Evolutionary conservation across 768 basidiomycete genomes (phyloP), one percentile per base, ranked within the genome.

Genomic region (Leccinum disarticulatum): DNA sequence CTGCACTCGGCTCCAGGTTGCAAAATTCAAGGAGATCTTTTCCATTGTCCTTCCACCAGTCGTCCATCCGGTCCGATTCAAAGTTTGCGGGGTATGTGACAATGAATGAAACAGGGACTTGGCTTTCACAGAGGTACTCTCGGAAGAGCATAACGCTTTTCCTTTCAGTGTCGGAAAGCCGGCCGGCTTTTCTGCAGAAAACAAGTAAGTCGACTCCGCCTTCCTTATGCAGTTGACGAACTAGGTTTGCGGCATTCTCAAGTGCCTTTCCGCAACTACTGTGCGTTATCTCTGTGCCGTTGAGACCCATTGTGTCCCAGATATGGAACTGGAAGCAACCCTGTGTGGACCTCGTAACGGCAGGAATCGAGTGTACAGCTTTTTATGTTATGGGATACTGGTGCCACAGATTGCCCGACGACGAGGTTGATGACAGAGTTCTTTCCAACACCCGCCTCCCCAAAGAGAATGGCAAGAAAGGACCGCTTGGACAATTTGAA

Each of bases 391-490:
- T 3, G 15, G 38, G 38, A 73, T 60, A 6, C 54, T 25, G 31
- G 57, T 1, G 77, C 76, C 2, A 56, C 52, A 0, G 61, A n/a
- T 0, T 48, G 7, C 6, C 70, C 73, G 14, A 61, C 48, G 27
- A 80, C 30, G 63, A 81, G 73, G 60, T 80, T 80, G 59, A 80
- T 62, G 49, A 80, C 54, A 0, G 77, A 76, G 55, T 76, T 77
- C 60, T 81, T 81, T 47, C 75, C 74, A n/a, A 51, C 60, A 27
- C 79, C 79, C 0, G 74, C 63, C 50, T 79, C 77, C 5, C 79
- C 79, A 46, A 80, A 80, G n/a, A 80, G 46, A 47, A 80, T 63
- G 3, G 72, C 62, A 48, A 72, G 76, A 51, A 66, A 63, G 47
- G 60, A 58, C n/a, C 64, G 66, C 31, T 33, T 56, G 5, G 61